phyloP scores from a whole-genome alignment of 2,329 filamentous ascomycete genomes.

The Arthroderma uncinatum region DNA sequence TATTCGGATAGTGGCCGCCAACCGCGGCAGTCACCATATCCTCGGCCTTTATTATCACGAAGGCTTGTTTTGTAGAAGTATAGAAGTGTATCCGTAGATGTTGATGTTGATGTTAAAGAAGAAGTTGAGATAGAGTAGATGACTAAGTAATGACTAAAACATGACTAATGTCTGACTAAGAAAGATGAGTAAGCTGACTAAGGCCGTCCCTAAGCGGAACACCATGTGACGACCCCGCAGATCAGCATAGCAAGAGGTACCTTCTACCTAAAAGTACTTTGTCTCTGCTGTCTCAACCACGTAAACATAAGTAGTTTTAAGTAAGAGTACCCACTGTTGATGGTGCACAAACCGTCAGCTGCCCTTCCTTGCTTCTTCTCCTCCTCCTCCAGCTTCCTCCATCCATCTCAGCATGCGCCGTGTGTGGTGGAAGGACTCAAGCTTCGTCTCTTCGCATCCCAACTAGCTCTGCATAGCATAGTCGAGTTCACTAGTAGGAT shows the following conservation, averaged over 20 bases:
- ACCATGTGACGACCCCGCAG: slow-evolving; percentile 1
- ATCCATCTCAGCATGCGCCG: background rate
- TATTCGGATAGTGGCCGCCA: background rate
- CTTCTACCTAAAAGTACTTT: background rate
- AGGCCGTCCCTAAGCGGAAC: background rate
- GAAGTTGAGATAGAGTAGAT: background rate
- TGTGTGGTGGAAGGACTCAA: background rate
- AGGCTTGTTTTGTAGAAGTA: too few species aligned
- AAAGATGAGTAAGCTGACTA: background rate
- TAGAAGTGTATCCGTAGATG: too few species aligned
- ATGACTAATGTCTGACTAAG: too few species aligned
- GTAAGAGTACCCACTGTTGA: background rate
- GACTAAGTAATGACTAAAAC: background rate
- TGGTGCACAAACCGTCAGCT: slow-evolving; percentile 2
- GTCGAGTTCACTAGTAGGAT: background rate
- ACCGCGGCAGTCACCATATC: background rate
- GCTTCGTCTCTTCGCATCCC: background rate
- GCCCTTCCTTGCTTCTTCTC: background rate
- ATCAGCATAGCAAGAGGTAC: background rate
- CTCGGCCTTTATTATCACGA: too few species aligned
- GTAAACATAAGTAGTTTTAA: background rate
- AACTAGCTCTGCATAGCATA: background rate
- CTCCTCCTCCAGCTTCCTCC: too few species aligned
- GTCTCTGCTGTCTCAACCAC: background rate
- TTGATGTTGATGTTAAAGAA: background rate